Evolutionary conservation across 345 rosid genomes (phyloP).

Genomic region (Crucihimalaya himalaica): DNA sequence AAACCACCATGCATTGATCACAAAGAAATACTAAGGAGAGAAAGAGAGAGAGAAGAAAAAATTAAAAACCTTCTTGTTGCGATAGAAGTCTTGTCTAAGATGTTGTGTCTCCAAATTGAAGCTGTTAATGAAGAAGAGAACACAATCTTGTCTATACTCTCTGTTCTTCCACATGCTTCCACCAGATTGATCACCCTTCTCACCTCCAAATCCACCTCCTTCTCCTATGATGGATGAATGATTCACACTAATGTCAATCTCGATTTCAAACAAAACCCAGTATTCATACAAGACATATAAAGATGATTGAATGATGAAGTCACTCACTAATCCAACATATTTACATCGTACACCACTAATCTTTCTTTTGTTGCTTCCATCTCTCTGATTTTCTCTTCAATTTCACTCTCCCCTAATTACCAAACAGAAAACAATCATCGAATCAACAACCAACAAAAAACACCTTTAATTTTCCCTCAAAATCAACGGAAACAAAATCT

Average conservation of each 20-base stretch:
- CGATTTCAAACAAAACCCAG: neutral
- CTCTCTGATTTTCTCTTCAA: conserved; percentile 60
- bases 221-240: conserved; percentile 45
- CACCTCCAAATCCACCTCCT: conserved; percentile 65
- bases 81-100: conserved; percentile 66
- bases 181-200: conserved; percentile 85
- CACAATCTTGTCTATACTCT: conserved; percentile 61
- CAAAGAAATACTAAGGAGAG: no score
- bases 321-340: conserved; percentile 74
- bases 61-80: conserved; percentile 72
- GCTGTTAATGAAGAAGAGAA: conserved; percentile 76
- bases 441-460: conserved; percentile 11
- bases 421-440: neutral
- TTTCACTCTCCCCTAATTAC: conserved; percentile 55
- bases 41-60: conserved; percentile 18
- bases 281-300: neutral
- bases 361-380: conserved; percentile 62
- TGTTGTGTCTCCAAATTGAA: conserved; percentile 77
- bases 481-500: no score
- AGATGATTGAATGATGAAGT: neutral
- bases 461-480: neutral
- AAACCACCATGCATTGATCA: no score
- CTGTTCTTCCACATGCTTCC: conserved; percentile 85
- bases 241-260: conserved; percentile 10
- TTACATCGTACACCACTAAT: conserved; percentile 55